Evolutionary conservation across 331 rosid species (phyloP), one percentile per base, ranked within the genome.

Genomic region (Pyrus hybrid): DNA sequence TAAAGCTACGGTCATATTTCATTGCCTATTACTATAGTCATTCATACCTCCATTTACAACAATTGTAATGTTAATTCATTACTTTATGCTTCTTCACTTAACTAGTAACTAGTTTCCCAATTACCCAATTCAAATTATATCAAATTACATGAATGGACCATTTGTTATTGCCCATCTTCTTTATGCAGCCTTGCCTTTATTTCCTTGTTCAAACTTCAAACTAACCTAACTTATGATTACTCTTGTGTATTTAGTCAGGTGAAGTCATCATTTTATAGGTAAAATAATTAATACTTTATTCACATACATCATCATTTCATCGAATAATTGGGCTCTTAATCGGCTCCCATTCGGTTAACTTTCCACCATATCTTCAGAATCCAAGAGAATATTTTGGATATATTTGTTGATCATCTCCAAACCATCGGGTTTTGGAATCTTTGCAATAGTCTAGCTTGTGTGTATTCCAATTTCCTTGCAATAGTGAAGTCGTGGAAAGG

Each of bases 361-460:
- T 57, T 33, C 60, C 67, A 22, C 58, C 35, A 63, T 9, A 67
- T 67, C 76, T 75, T 64, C 26, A 75, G 81, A 81, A 81, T 81
- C 84, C 57, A 65, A 77, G 66, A 83, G 69, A 70, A 72, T 74
- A 80, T 63, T 65, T 56, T 28, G 58, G 79, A 67, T 33, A 71
- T 23, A 63, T 72, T 80, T 78, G 78, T 51, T 76, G 70, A 63
- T 76, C 71, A 58, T 70, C 66, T 70, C 79, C 74, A 85, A 77
- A 67, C 49, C 54, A 28, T 35, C 7, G 54, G 63, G 85, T 63
- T 72, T 73, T 76, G 69, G 71, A 68, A 78, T 65, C 26, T 8
- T n/a, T n/a, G 26, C 62, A 56, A 56, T 56, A n/a, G 62, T 56
- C 62, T 51, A 17, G 43, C 12, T 35, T 35, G 43, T 35, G 12